Evolutionary conservation across 257 asterid species (phyloP).

Genomic region (Solanum peruvianum): DNA sequence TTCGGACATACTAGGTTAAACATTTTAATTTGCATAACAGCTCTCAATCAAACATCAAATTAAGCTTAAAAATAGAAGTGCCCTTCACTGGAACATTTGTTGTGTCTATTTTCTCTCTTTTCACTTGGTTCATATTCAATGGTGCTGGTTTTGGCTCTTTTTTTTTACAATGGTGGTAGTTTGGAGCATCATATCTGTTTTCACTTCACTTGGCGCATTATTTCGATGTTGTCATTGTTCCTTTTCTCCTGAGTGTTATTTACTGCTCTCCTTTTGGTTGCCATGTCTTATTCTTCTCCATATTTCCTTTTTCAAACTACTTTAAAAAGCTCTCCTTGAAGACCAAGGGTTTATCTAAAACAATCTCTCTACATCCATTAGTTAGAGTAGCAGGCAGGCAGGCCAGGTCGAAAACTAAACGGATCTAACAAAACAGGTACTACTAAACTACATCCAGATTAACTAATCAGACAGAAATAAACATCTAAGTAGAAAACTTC

Average conservation of each 20-base stretch:
- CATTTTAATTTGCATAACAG: background rate
- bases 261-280: background rate
- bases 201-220: background rate
- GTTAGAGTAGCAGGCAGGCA: background rate
- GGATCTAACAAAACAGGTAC: background rate
- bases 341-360: background rate
- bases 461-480: background rate
- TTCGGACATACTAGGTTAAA: background rate
- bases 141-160: background rate
- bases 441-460: background rate
- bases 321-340: background rate
- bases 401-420: background rate
- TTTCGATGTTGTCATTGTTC: background rate
- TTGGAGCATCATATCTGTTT: background rate
- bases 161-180: background rate
- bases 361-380: background rate
- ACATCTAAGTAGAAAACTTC: background rate
- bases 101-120: background rate
- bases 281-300: background rate
- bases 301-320: background rate
- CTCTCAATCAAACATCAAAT: background rate
- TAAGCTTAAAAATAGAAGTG: background rate
- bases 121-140: background rate
- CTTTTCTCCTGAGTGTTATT: background rate
- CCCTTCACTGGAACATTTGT: background rate